Base-by-base conservation (phyloP, 2,329 filamentous ascomycete species). In the Pseudogymnoascus sp. region DNA sequence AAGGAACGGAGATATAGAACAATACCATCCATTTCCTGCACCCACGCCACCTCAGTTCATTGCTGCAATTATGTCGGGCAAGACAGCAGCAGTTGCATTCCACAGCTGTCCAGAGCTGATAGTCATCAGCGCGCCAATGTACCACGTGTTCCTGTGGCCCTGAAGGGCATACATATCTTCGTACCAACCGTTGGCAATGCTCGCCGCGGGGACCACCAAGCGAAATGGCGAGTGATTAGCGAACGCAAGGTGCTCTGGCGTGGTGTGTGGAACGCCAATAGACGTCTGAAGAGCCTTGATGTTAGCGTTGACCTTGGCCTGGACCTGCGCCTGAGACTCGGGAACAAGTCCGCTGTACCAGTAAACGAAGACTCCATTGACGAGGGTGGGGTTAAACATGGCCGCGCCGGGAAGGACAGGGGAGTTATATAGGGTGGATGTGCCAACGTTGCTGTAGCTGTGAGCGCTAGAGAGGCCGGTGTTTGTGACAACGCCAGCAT, bases 181-280 rank as follows among this genome's bases (percentile, higher is more conserved):
- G 61, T 80, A 76, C 57, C 79, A 79, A 0, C 77, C 77, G 6
- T 61, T 64, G 15, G 62, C 65, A 60, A 80, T 74, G 8, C 71
- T 70, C 1, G 72, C 67, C 1, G 67, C 63, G 0, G 71, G 65
- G 0, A 76, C 72, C 10, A 66, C 69, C 44, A 75, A 61, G 29
- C 74, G 68, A 64, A 74, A 75, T 10, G 74, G 74, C 24, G 72
- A 69, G 64, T 78, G 75, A 44, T 69, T 69, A 2, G 67, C 67
- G 54, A 74, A 77, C 7, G 65, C 69, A 4, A 72, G 67, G 44
- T 76, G 74, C 11, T 71, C 65, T 66, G 44, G 47, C 41, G 35
- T 60, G 58, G n/a, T 64, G 60, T 17, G 21, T 21, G 21, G 21
- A 21, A 21, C 21, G 21, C 21, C 21, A 21, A 21, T 21, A 21